Conservation (phyloP, 371 early-diverging fungal genomes). For the Rhizopus arrhizus region DNA sequence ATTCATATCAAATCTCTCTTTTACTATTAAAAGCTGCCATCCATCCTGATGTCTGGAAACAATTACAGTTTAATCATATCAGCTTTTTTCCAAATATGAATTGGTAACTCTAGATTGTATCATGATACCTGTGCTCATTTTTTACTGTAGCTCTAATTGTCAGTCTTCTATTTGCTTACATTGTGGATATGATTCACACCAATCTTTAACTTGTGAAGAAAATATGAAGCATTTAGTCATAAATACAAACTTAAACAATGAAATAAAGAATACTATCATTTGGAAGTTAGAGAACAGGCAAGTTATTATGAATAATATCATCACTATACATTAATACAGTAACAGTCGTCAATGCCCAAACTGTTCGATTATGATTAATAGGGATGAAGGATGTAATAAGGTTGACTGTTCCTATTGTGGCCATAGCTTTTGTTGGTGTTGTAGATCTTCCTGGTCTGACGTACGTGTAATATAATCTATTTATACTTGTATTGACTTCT, state of each 20-base stretch:
- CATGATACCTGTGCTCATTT: background rate
- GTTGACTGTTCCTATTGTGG: slow-evolving; percentile 79
- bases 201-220: slow-evolving; percentile 37
- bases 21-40: slow-evolving; percentile 13
- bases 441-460: slow-evolving; percentile 48
- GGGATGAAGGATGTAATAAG: slow-evolving; percentile 83
- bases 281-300: slow-evolving; percentile 49
- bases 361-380: slow-evolving; percentile 73
- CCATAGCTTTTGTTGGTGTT: slow-evolving; percentile 71
- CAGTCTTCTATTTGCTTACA: slow-evolving; percentile 48
- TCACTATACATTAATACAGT: background rate
- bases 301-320: slow-evolving; percentile 2
- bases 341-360: slow-evolving; percentile 67
- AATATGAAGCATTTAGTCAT: slow-evolving; percentile 35
- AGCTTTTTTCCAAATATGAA: slow-evolving; percentile 50
- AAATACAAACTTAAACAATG: slow-evolving; percentile 6
- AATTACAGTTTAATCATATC: slow-evolving; percentile 67
- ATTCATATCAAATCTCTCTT: slow-evolving; percentile 24
- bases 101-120: slow-evolving; percentile 37
- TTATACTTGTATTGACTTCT: slow-evolving; percentile 3
- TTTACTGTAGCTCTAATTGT: slow-evolving; percentile 39
- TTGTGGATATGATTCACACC: slow-evolving; percentile 57
- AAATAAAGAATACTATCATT: slow-evolving; percentile 39
- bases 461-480: slow-evolving; percentile 14
- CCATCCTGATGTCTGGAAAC: slow-evolving; percentile 61